Conservation (phyloP, 2,329 filamentous ascomycete species). For the Neofusicoccum sp. region DNA sequence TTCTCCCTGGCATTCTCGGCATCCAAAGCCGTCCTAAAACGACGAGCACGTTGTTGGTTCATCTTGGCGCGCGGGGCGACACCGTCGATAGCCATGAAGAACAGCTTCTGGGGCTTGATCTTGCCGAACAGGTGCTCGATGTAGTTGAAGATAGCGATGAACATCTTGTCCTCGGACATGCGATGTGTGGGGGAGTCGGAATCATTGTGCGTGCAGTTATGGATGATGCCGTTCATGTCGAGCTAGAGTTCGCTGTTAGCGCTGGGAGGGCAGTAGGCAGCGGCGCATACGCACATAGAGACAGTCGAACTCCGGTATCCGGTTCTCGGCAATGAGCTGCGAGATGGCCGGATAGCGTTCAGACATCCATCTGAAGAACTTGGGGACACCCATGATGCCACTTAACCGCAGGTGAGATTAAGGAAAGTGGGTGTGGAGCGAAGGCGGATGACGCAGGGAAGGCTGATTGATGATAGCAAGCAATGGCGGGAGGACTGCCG, state of each 20-base stretch:
- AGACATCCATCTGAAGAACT: constrained; percentile 98
- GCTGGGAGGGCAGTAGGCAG: background rate
- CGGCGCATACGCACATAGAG: constrained; percentile 65
- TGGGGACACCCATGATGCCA: constrained; percentile 68
- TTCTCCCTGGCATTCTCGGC: constrained; percentile 87
- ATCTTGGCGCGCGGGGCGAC: constrained; percentile 98
- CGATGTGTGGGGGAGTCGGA: constrained; percentile 88
- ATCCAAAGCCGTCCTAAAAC: constrained; percentile 92
- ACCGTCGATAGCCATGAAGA: constrained; percentile 99
- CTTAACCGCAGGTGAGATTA: background rate
- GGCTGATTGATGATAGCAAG: constrained; percentile 1
- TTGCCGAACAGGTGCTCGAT: constrained; percentile 98
- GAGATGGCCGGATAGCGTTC: constrained; percentile 98
- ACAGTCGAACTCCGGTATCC: constrained; percentile 98
- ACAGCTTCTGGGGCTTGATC: constrained; percentile 96
- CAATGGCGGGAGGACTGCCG: background rate
- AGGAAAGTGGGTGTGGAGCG: background rate
- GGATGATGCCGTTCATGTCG: constrained; percentile 99
- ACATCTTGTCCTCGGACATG: constrained; percentile 98
- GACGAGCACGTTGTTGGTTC: constrained; percentile 96
- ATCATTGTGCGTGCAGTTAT: constrained; percentile 98
- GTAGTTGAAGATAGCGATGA: constrained; percentile 99
- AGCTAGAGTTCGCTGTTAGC: constrained; percentile 49
- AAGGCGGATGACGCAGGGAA: background rate
- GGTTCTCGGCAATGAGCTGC: constrained; percentile 96